Percentiles rank a stretch among this genome's conserved stretches.
Evolutionary conservation across 371 early-diverging fungal genomes (phyloP).

Genomic region (Sporodiniella umbellata): DNA sequence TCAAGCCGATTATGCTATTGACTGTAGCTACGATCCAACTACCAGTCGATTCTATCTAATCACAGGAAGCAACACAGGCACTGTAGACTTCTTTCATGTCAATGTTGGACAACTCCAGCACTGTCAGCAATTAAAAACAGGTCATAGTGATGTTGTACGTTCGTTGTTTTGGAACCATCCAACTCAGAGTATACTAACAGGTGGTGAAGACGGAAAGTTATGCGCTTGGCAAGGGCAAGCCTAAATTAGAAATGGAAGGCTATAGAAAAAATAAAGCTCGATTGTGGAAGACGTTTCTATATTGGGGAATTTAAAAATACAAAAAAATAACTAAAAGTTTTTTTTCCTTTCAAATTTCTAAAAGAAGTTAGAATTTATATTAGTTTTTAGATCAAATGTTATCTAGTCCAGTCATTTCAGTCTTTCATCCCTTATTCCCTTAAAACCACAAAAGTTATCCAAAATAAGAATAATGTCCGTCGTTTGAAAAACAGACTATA

Average conservation of each 20-base stretch:
- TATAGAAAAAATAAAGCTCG: no score
- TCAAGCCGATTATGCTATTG: conserved; percentile 80
- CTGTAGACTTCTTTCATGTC: conserved; percentile 71
- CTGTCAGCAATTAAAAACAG: conserved; percentile 49
- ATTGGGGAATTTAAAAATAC: background rate
- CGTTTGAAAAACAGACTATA: no score
- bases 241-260: no score
- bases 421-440: no score
- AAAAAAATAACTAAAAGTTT: background rate
- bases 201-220: conserved; percentile 75
- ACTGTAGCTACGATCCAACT: conserved; percentile 69
- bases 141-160: conserved; percentile 70
- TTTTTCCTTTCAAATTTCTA: no score
- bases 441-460: no score
- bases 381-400: no score
- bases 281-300: no score
- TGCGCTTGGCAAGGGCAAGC: conserved; percentile 59
- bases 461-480: no score
- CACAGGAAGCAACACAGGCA: conserved; percentile 80
- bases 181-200: conserved; percentile 58
- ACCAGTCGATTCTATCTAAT: conserved; percentile 73
- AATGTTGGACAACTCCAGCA: conserved; percentile 65
- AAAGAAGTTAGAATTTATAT: no score
- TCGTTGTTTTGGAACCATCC: conserved; percentile 64
- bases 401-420: no score